Conservation (phyloP, 768 basidiomycete species). For the Glaciozyma martinii region DNA sequence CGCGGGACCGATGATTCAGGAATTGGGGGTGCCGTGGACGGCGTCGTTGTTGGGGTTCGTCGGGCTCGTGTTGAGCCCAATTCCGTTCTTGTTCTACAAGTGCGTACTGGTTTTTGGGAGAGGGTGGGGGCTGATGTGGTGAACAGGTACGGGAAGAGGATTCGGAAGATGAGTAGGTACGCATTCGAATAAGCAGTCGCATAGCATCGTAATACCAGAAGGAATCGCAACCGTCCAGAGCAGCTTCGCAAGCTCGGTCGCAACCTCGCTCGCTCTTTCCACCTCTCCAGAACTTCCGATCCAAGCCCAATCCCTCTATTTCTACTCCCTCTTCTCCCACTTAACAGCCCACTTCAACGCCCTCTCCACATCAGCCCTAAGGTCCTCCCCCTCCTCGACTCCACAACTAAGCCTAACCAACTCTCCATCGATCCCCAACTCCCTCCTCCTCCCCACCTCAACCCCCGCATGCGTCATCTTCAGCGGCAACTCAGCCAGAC, state of each 20-base stretch:
- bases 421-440: conserved; percentile 67
- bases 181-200: not conserved
- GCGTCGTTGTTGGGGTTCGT: not conserved
- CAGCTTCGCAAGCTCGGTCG: too few relatives aligned
- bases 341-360: conserved; percentile 44
- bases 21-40: not conserved
- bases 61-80: not conserved
- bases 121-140: not conserved
- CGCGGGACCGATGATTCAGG: not conserved
- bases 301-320: too few relatives aligned
- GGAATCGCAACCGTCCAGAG: too few relatives aligned
- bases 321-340: too few relatives aligned
- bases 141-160: not conserved
- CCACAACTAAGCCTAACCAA: conserved; percentile 72
- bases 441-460: conserved; percentile 52
- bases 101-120: not conserved
- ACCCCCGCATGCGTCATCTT: conserved; percentile 83
- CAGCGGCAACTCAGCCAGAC: conserved; percentile 74
- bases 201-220: too few relatives aligned
- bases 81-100: not conserved
- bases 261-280: too few relatives aligned
- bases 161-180: not conserved
- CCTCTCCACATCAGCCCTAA: conserved; percentile 60
- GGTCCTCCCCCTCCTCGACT: conserved; percentile 76
- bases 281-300: too few relatives aligned